Base-by-base conservation (phyloP, 208 protist genomes). In the Crithidia fasciculata region DNA sequence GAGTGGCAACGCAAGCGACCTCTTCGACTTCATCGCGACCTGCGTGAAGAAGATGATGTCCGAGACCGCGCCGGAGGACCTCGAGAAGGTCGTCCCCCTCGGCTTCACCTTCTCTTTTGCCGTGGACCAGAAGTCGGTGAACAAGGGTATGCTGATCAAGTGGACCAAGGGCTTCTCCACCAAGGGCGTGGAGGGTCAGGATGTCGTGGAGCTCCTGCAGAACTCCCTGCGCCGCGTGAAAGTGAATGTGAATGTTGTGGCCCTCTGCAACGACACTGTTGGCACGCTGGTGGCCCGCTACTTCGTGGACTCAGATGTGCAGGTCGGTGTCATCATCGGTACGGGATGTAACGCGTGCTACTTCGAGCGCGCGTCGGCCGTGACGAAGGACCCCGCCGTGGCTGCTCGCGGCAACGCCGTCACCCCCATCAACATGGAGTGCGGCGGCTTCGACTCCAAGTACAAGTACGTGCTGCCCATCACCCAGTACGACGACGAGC, bases 91-190 rank as follows among this genome's bases (percentile, higher is more conserved):
- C 41, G 78, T 94, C 37, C 84, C 82, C 13, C 84, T 98, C 39
- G 95, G 93, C 61, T 98, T 98, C 84, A 98, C 95, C 53, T 98
- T 98, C 86, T 94, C 85, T 58, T 98, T 98, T 79, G 89, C 93
- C 19, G 78, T 77, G 10, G 74, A 96, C 54, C 95, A 97, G 84
- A 93, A 84, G 60, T 55, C 68, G 28, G 82, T 97, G 49, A 83
- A 89, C 74, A 69, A 68, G 43, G 94, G 92, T 8, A n/a, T 79
- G 72, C 89, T 98, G 58, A 92, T 96, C 72, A 87, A 85, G 60
- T 98, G 93, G 93, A 97, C 92, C 8, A 98, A 98, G 82, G 92
- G 91, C 72, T 98, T 98, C 83, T 85, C 76, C 41, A 93, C 95
- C 8, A 83, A 87, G 62, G 87, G 88, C 56, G 89, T 95, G 54